A percentile compares a stretch with the other conserved stretches of the same genome.
These are phyloP conservation scores for Penicillium sp. DNA, from an alignment of 2,329 filamentous ascomycete genomes.

Conservation along the genomic window DNA sequence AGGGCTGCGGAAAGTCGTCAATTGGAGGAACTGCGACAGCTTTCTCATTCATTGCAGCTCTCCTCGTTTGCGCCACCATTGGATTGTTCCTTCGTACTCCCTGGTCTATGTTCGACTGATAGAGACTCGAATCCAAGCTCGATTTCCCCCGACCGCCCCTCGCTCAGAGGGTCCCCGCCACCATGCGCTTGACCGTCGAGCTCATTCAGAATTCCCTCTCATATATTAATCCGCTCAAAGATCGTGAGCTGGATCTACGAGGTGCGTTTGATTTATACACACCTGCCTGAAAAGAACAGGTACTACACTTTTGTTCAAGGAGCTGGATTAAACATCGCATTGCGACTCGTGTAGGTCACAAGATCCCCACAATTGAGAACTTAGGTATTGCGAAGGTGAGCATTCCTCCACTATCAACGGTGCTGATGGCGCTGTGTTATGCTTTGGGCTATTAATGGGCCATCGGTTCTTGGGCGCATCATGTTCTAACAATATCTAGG, in stretches of 20 bases:
- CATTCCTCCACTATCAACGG: slow-evolving; percentile 27
- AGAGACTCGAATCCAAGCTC: not conserved
- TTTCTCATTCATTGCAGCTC: slow-evolving; percentile 14
- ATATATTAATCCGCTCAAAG: slow-evolving; percentile 97
- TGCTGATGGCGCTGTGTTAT: not conserved
- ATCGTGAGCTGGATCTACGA: slow-evolving; percentile 98
- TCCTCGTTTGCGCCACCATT: slow-evolving; percentile 5
- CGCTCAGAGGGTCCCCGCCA: slow-evolving; percentile 32
- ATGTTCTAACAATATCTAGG: slow-evolving; percentile 55
- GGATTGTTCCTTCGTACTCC: not conserved
- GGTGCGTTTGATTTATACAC: slow-evolving; percentile 67
- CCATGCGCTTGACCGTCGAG: slow-evolving; percentile 93
- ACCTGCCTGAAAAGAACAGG: slow-evolving; percentile 70
- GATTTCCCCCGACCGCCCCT: not conserved
- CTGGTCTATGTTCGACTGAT: slow-evolving; percentile 23
- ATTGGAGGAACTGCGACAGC: slow-evolving; percentile 27
- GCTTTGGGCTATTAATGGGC: not conserved
- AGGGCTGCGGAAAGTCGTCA: slow-evolving; percentile 23
- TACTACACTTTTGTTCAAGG: slow-evolving; percentile 75
- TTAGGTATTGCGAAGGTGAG: slow-evolving; percentile 88
- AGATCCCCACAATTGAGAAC: slow-evolving; percentile 97
- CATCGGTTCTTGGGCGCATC: not conserved
- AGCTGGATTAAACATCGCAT: slow-evolving; percentile 82
- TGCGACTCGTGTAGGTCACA: slow-evolving; percentile 76
- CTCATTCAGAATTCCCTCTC: slow-evolving; percentile 93